Evolutionary conservation across 495 filamentous ascomycete species (phyloP), one percentile per base, ranked within the genome.

Genomic region (Lindgomyces ingoldianus): DNA sequence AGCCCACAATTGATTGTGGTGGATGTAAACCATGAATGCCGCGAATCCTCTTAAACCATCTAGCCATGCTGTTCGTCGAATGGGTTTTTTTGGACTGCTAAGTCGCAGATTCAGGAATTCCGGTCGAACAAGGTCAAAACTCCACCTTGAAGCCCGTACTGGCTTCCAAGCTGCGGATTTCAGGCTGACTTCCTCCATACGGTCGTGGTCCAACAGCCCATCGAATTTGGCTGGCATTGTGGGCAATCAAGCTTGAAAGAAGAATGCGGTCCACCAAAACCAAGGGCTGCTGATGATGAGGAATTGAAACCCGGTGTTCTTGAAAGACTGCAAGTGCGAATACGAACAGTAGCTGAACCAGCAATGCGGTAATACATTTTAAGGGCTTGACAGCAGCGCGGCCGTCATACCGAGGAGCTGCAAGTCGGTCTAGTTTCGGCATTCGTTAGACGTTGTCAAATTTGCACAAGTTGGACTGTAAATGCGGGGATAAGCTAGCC

Each of bases 1-100:
- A 14, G 79, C 79, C 73, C 81, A 83, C 24, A 81, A 71, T 61
- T 82, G 81, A 58, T 84, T 79, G 66, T 81, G 82, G 60, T 81
- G 80, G 68, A 81, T 79, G 45, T 62, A 67, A 52, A 84, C 81
- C 22, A 81, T 71, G 21, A 84, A 69, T 60, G 79, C 81, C 36
- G 81, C 81, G 75, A 81, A 81, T 50, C 81, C 81, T 64, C 81
- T 74, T 50, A 84, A 54, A 2, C 81, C 81, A 58, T 84, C 81
- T 10, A 84, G 73, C 64, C 64, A 67, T 22, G 64, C 64, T 16
- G 64, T 67, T 29, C n/a, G 47, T 60, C 57, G 46, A 9, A 66
- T 49, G 42, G 63, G 49, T 41, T 60, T 60, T 33, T 58, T 65
- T 1, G 44, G 33, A 18, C 16, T 19, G 27, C n/a, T 46, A n/a